Base-by-base conservation (phyloP, 768 basidiomycete species). In the Lactifluus pinguis region DNA sequence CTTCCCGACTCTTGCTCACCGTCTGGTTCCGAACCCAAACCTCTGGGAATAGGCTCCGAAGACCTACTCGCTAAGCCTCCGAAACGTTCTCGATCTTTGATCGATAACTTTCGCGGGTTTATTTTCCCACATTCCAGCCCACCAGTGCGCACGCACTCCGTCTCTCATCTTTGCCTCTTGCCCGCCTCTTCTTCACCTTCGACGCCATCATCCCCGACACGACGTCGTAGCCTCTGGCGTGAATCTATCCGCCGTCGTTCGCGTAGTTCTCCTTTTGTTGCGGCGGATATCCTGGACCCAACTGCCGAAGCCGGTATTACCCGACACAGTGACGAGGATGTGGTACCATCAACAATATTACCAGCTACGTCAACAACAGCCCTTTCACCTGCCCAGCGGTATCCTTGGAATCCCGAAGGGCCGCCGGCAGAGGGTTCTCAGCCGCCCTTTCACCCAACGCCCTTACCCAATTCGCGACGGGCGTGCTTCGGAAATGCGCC, bases 61-160 rank as follows among this genome's bases (percentile, higher is more conserved):
- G 45, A 63, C 60, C 30, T 65, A 52, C 51, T 68, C 53, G 47
- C 66, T 65, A n/a, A 65, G 65, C 49, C 71, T 57, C 52, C 66
- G 63, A 29, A 78, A 77, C 74, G 78, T 45, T 72, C 76, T 53
- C 74, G 79, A 30, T 84, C 82, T 14, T 77, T 88, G 71, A 80
- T 83, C 50, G 82, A 79, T 64, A 85, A 83, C 65, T 81, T 87
- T 58, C 80, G 77, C 65, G 81, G 76, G 19, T 74, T 88, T 55
- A 86, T 88, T 66, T 49, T 50, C 17, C 52, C 63, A 6, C 34
- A 48, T 45, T 51, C 59, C 21, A 19, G 39, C n/a, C 60, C 65
- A 17, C 65, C 65, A 5, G 56, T 57, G 39, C 65, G 65, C 59
- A 57, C 65, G 44, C 53, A 55, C 15, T 64, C 65, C 9, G 52